phyloP scores from a whole-genome alignment of 371 early-diverging fungal species.

The Basidiobolus meristosporus region DNA sequence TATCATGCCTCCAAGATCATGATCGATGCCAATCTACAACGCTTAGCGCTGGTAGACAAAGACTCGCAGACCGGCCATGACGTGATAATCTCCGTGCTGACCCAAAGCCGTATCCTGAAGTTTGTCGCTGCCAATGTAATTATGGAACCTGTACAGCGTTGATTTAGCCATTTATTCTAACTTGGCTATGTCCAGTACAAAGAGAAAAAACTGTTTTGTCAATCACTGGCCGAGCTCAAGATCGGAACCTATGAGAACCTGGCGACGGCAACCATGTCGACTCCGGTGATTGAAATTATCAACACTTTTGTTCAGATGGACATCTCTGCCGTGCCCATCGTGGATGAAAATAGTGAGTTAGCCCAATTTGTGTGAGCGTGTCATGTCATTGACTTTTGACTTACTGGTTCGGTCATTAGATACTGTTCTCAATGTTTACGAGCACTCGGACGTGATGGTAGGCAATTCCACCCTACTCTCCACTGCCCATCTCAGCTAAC shows the following conservation, averaged over 20 bases:
- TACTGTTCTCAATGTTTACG: constrained; percentile 80
- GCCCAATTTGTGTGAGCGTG: background rate
- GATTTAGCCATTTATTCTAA: constrained; percentile 2
- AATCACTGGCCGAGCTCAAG: constrained; percentile 49
- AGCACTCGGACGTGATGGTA: constrained; percentile 86
- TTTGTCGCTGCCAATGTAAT: constrained; percentile 75
- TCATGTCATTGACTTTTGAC: background rate
- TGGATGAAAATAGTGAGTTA: constrained; percentile 55
- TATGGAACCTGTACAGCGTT: background rate
- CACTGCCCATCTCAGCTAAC: background rate
- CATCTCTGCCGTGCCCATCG: constrained; percentile 83
- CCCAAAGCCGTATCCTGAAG: constrained; percentile 77
- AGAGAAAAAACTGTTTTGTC: constrained; percentile 34
- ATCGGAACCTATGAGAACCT: constrained; percentile 74
- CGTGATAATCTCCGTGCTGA: constrained; percentile 77
- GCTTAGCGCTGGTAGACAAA: constrained; percentile 72
- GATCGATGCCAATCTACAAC: constrained; percentile 58
- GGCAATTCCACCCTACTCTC: constrained; percentile 2
- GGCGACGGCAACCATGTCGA: constrained; percentile 52
- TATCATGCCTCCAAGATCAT: constrained; percentile 63
- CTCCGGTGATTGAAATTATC: constrained; percentile 71
- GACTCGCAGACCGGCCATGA: constrained; percentile 54
- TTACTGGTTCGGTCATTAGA: constrained; percentile 11
- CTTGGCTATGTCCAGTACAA: constrained; percentile 24
- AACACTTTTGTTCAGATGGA: constrained; percentile 68